A percentile compares a stretch with the other conserved stretches of the same genome.
These are phyloP conservation scores for Claviceps sp. DNA, from an alignment of 2,329 filamentous ascomycete species.

Conservation along the genomic window DNA sequence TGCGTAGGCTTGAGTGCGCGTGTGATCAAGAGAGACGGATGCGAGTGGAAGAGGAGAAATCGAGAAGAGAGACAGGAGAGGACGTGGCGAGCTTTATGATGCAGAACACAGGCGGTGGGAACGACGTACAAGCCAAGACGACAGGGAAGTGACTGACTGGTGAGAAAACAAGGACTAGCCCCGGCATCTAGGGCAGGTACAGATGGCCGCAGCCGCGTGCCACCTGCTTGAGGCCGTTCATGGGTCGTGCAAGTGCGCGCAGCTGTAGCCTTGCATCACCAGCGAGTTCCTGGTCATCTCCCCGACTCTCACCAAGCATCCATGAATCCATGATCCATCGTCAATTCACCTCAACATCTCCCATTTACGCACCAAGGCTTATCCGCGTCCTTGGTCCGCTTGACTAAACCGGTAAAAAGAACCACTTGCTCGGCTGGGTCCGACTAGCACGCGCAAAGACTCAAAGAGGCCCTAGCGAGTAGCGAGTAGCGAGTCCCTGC, in stretches of 20 bases:
- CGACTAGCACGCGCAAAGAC: neutral
- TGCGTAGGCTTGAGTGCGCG: neutral
- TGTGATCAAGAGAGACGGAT: neutral
- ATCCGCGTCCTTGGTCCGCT: too few species aligned
- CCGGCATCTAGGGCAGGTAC: slow-evolving; percentile 3
- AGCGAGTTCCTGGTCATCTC: too few species aligned
- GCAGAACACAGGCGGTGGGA: neutral
- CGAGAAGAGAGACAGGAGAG: neutral
- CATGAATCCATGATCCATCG: too few species aligned
- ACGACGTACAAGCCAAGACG: neutral
- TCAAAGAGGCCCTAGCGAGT: neutral
- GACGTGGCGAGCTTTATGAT: slow-evolving; percentile 5
- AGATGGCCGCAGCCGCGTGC: slow-evolving; percentile 5
- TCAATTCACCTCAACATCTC: too few species aligned
- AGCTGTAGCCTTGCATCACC: too few species aligned
- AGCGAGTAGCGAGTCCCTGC: too few species aligned
- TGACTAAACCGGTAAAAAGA: neutral
- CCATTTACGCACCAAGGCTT: too few species aligned
- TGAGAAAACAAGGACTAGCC: slow-evolving; percentile 5
- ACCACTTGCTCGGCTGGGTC: neutral
- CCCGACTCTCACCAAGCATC: too few species aligned
- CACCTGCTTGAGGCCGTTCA: slow-evolving; percentile 1
- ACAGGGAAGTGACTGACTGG: neutral
- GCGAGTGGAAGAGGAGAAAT: neutral
- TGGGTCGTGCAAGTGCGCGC: too few species aligned